Base-by-base conservation (phyloP, 768 basidiomycete species). In the Kwoniella europaea region DNA sequence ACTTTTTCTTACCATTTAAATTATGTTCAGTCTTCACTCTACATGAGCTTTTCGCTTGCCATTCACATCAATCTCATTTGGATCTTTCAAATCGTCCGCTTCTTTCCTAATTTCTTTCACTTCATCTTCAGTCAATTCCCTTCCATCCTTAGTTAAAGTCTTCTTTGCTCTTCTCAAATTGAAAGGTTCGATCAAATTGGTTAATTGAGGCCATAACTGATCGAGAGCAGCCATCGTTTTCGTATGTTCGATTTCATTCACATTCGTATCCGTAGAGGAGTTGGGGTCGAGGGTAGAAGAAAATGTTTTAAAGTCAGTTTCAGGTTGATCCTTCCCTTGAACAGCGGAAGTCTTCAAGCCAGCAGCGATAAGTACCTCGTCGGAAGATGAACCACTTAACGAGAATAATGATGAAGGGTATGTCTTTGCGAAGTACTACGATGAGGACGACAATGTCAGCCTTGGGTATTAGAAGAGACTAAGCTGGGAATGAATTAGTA, bases 161-260 rank as follows among this genome's bases (percentile, higher is more conserved):
- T 61, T 61, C 69, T 62, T 54, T 4, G 27, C 29, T 18, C 76
- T 24, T 20, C 70, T 67, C 16, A 83, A 71, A 4, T 78, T 76
- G 67, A 76, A 82, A 27, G 79, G 81, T 46, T 81, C 80, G 65
- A 83, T 74, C 44, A 83, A 71, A 44, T 67, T 75, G 65, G 76
- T 71, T 22, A 83, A 67, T 69, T 81, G 76, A 6, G 82, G 82
- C 82, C 82, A 83, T 27, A 83, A 76, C 82, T 83, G 76, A 76
- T 82, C 77, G 71, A 83, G 66, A 5, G 79, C 71, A 68, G 62
- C 59, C 56, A 67, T 70, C 53, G 76, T 73, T 67, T 67, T 42
- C 4, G 24, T 10, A 13, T 42, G 18, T 61, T 67, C 24, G 10
- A 22, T 35, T 53, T 60, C 58, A 42, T n/a, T 15, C 22, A 18